Percentiles rank a stretch among this genome's conserved stretches.
These are phyloP conservation scores for Ophiosphaerella korrae DNA, from an alignment of 2,329 filamentous ascomycete genomes.

Conservation along the genomic window DNA sequence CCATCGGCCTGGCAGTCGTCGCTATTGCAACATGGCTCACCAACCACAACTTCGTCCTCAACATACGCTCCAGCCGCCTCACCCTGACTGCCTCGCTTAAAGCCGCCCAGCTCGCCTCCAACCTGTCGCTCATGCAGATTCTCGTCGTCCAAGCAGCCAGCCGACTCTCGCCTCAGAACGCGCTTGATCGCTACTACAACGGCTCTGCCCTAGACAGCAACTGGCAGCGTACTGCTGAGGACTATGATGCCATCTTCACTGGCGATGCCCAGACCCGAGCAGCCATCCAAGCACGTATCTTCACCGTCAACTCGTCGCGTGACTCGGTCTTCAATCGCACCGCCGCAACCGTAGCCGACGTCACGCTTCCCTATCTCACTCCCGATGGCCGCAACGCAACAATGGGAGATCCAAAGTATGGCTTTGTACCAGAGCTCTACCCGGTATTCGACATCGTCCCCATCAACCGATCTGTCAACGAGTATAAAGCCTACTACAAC, in stretches of 20 bases:
- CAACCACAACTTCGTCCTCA: slow-evolving; percentile 65
- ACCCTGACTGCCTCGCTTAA: slow-evolving; percentile 84
- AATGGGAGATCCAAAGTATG: slow-evolving; percentile 66
- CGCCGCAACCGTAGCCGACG: slow-evolving; percentile 51
- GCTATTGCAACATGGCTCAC: slow-evolving; percentile 74
- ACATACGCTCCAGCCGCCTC: slow-evolving; percentile 66
- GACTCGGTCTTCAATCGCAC: slow-evolving; percentile 48
- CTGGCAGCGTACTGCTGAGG: slow-evolving; percentile 65
- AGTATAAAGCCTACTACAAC: slow-evolving; percentile 49
- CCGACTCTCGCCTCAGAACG: slow-evolving; percentile 59
- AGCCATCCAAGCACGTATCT: slow-evolving; percentile 75
- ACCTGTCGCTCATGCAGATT: slow-evolving; percentile 78
- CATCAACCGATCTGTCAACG: slow-evolving; percentile 41
- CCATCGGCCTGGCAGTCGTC: slow-evolving; percentile 76
- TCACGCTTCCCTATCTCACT: slow-evolving; percentile 67
- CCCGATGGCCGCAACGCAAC: slow-evolving; percentile 63
- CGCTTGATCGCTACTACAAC: slow-evolving; percentile 58
- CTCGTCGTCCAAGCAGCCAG: slow-evolving; percentile 75
- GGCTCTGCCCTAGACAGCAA: slow-evolving; percentile 61
- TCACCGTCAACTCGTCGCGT: slow-evolving; percentile 69
- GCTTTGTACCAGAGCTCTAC: slow-evolving; percentile 74
- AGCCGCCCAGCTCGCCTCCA: slow-evolving; percentile 77
- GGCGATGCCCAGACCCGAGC: slow-evolving; percentile 55
- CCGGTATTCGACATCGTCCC: slow-evolving; percentile 74
- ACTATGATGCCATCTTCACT: slow-evolving; percentile 73